Evolutionary conservation across 306 rosid genomes (phyloP), one percentile per base, ranked within the genome.

Genomic region (Senna siamea): DNA sequence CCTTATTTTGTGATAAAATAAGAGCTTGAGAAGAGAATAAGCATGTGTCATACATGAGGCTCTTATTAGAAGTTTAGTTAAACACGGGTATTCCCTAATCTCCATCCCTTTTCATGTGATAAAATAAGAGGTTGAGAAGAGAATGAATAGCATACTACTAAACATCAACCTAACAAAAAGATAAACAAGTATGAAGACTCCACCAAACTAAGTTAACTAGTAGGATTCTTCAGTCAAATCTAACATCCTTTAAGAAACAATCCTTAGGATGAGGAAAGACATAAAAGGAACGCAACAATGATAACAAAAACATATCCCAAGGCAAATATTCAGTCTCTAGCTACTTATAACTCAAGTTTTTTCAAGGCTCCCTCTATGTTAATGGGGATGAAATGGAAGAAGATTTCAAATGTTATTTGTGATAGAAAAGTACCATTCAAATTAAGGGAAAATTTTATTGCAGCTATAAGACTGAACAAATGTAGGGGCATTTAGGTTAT

Each of bases 161-260:
- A 6, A 63, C 30, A 59, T 50, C 70, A 20, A 59, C 41, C 43
- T 5, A 35, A 67, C 63, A 22, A 41, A 52, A 58, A 59, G 26
- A 22, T 19, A 15, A 57, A 43, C 28, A 12, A 54, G 38, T 12
- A 30, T 14, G 54, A 63, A 43, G 22, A 51, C 3, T 35, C 50
- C 41, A 62, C 64, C 69, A 63, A 60, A 70, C 71, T 51, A 51
- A 60, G 35, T 59, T 28, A 59, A 77, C 66, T 60, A 61, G 28
- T 38, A 50, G 18, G 35, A 32, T 48, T 13, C 59, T 23, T 34
- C 26, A 37, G 19, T 35, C 44, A 47, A 20, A 62, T 20, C 20
- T 4, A 48, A 35, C 35, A 53, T 65, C n/a, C 38, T 57, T 43
- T 32, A 66, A 47, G 23, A 66, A 44, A 12, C 30, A 19, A 28